Percentiles rank a stretch among this genome's conserved stretches.
Evolutionary conservation across 371 early-diverging fungal genomes (phyloP).

Genomic region (Circinella umbellata): DNA sequence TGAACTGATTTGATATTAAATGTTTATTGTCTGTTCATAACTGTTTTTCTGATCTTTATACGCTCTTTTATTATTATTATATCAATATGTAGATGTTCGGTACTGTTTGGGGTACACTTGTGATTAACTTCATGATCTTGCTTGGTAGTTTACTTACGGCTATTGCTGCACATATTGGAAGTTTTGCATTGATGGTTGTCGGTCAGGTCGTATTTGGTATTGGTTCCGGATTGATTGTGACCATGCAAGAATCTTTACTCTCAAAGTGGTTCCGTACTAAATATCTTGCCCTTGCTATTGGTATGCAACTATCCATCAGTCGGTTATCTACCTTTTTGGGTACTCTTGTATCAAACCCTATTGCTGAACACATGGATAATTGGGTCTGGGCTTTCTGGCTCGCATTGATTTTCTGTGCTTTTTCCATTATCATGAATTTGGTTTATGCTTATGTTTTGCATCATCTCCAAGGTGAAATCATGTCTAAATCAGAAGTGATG

Average conservation of each 20-base stretch:
- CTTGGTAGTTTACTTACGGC: constrained; percentile 54
- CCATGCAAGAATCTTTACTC: constrained; percentile 62
- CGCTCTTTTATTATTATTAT: neutral
- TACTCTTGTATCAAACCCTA: constrained; percentile 48
- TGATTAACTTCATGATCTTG: constrained; percentile 45
- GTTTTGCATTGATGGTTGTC: constrained; percentile 49
- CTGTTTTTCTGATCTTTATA: neutral
- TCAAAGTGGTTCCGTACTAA: constrained; percentile 63
- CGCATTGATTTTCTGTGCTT: constrained; percentile 48
- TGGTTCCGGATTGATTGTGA: constrained; percentile 59
- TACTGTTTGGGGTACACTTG: constrained; percentile 52
- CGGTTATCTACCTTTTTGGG: constrained; percentile 57
- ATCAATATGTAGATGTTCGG: constrained; percentile 35
- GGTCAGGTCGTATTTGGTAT: constrained; percentile 61
- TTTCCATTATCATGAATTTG: constrained; percentile 51
- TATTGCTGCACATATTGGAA: constrained; percentile 41
- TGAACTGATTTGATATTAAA: too few relatives aligned
- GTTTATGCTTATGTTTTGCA: constrained; percentile 49
- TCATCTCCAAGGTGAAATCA: constrained; percentile 36
- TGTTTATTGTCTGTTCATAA: too few relatives aligned
- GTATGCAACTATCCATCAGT: constrained; percentile 59
- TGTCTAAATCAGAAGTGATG: constrained; percentile 29
- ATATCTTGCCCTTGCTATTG: constrained; percentile 40
- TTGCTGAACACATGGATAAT: constrained; percentile 44
- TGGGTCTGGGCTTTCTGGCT: constrained; percentile 63